Base-by-base conservation (phyloP, 805 yeast genomes). In the Pichia occidentalis region DNA sequence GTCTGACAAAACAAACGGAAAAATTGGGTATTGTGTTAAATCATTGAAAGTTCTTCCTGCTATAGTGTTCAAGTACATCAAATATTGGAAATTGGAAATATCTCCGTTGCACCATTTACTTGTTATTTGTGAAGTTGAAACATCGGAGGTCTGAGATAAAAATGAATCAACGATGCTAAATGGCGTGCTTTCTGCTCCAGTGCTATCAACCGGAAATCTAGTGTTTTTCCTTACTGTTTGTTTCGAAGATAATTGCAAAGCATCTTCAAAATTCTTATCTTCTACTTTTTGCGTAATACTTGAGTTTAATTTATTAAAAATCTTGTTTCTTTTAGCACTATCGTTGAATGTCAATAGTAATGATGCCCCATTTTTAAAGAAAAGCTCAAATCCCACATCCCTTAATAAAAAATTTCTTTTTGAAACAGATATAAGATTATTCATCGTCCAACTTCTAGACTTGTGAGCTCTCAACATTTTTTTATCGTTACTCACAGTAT, bases 31-130 rank as follows among this genome's bases (percentile, higher is more conserved):
- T 46, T 86, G 96, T 0, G 95, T 86, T 37, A 86, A 57, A 54
- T 86, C 95, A 57, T 86, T 87, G 59, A 80, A 85, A 0, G 95
- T 85, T 46, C 96, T 63, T 0, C 96, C 96, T 0, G 95, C 94
- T 40, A 86, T 57, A 0, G 92, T 85, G 51, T 86, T 86, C 19
- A 86, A 63, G 13, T 83, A 69, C 75, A 85, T 81, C 49, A 86
- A 61, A 51, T 86, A 86, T 52, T 79, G 81, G 48, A 86, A 87
- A 52, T 86, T 86, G 1, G 95, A 83, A 52, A 87, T 70, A 46
- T 80, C 78, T 1, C 95, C 95, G 36, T 58, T 64, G 45, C 67
- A 71, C 96, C 96, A 86, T 48, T 74, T 73, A 44, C 65, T 70
- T 0, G 95, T 81, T 0, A 80, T 77, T 2, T 68, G 56, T 10